Percentiles rank a stretch among this genome's conserved stretches.
Evolutionary conservation across 257 asterid genomes (phyloP).

Genomic region (Oldenlandia corymbosa): DNA sequence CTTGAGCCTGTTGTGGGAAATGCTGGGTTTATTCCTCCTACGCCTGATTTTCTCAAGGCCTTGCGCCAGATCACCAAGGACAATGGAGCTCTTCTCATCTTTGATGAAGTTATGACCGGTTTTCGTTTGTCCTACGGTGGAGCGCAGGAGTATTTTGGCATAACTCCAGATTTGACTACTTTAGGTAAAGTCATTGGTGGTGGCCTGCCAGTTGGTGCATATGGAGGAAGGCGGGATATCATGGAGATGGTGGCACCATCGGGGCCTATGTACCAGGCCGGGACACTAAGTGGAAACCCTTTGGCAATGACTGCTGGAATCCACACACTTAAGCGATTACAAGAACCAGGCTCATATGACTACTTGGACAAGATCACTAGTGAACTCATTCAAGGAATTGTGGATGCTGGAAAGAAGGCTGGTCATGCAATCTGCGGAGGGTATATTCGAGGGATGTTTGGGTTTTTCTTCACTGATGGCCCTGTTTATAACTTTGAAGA

Average conservation of each 20-base stretch:
- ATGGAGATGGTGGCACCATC: constrained; percentile 99
- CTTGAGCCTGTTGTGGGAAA: constrained; percentile 97
- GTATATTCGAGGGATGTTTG: constrained; percentile 82
- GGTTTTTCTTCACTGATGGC: constrained; percentile 87
- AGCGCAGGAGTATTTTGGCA: constrained; percentile 91
- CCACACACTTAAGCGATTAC: constrained; percentile 79
- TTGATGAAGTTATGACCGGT: constrained; percentile 98
- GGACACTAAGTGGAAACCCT: constrained; percentile 95
- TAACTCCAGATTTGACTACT: constrained; percentile 92
- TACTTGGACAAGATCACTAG: constrained; percentile 68
- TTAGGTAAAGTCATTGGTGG: constrained; percentile 99
- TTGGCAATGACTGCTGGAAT: constrained; percentile 99
- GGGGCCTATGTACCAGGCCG: constrained; percentile 99
- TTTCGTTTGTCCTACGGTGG: constrained; percentile 90
- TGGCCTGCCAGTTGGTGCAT: constrained; percentile 97
- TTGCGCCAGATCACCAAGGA: constrained; percentile 58
- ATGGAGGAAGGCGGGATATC: constrained; percentile 92
- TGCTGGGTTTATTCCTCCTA: constrained; percentile 85
- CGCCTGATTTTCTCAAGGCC: constrained; percentile 59
- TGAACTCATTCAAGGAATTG: constrained; percentile 60
- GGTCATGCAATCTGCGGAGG: constrained; percentile 94
- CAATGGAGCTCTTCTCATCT: constrained; percentile 60
- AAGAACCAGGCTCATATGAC: constrained; percentile 63
- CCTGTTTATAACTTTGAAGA: constrained; percentile 76
- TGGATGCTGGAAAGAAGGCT: constrained; percentile 79